Conservation (phyloP, 768 basidiomycete genomes). For the Agaricus blazei region DNA sequence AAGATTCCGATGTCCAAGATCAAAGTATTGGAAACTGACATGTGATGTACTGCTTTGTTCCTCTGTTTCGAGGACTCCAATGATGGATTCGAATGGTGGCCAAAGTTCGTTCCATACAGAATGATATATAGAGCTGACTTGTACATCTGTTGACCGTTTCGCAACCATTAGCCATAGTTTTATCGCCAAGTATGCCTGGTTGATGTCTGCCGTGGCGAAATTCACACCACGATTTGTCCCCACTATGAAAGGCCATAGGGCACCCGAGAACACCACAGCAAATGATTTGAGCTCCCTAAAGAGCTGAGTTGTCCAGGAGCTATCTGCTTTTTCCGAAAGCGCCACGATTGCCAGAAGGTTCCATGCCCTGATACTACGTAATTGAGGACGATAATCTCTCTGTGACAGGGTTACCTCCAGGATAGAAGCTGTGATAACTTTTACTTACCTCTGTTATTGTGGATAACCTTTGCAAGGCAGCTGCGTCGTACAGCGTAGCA, state of each 20-base stretch:
- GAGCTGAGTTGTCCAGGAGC: constrained; percentile 34
- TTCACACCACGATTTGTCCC: constrained; percentile 33
- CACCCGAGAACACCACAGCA: constrained; percentile 37
- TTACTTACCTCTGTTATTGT: constrained; percentile 29
- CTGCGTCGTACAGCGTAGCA: constrained; percentile 38
- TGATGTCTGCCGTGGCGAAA: constrained; percentile 51
- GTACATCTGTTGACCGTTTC: constrained; percentile 22
- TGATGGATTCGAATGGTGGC: constrained; percentile 59
- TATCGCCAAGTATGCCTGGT: constrained; percentile 62
- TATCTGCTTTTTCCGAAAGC: constrained; percentile 32
- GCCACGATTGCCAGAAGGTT: constrained; percentile 56
- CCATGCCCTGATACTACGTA: constrained; percentile 53
- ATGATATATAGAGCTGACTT: constrained; percentile 19
- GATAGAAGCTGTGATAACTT: neutral
- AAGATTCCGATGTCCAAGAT: neutral
- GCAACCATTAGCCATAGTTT: constrained; percentile 69
- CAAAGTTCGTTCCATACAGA: constrained; percentile 74
- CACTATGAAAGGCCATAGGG: constrained; percentile 37
- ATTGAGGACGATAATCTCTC: constrained; percentile 1
- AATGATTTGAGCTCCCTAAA: constrained; percentile 49
- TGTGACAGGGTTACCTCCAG: neutral
- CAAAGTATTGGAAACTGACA: constrained; percentile 23
- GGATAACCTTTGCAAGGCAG: constrained; percentile 34
- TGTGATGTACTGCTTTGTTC: constrained; percentile 33
- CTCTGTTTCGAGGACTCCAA: constrained; percentile 45